Base-by-base conservation (phyloP, 2,329 filamentous ascomycete genomes). In the Clonostachys chloroleuca region DNA sequence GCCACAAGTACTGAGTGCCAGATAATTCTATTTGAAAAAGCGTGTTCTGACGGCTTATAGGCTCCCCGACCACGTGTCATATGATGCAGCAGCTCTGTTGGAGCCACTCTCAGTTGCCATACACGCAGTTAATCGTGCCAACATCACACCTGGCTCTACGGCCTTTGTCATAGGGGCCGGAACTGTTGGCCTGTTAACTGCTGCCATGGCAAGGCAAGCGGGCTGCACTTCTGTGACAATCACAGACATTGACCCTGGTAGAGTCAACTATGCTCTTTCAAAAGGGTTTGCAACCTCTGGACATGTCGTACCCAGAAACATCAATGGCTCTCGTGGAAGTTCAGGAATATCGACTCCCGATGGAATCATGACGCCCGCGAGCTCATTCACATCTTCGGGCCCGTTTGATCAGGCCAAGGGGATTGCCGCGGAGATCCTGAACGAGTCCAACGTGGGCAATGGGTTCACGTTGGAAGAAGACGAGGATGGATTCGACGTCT, bases 151-250 rank as follows among this genome's bases (percentile, higher is more conserved):
- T 1, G 77, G 77, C 7, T 78, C 77, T 5, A 78, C 74, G 3
- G 77, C 78, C 5, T 64, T 86, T n/a, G 75, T 86, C 30, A 74
- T 84, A n/a, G 83, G 83, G 14, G 80, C 81, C 12, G 83, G 82
- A 14, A 78, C 83, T 2, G 76, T 86, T 33, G 83, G 83, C 2
- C 66, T 86, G 4, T 67, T 86, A 41, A 83, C 79, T 12, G 80
- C 81, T 5, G 80, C 79, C 17, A 83, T 84, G 71, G 80, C 81
- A 5, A 68, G 77, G 30, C 75, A 80, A 55, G 77, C 80, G 12
- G 81, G 81, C 24, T 83, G 81, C 51, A 73, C 73, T 2, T 68
- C 73, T 34, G 74, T 86, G 20, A 80, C 78, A 5, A 80, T 83
- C 40, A 75, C 78, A 13, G 83, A 86, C 54, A 67, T 86, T 12